Evolutionary conservation across 2,329 filamentous ascomycete species (phyloP), one percentile per base, ranked within the genome.

Genomic region (Xylaria sp.): DNA sequence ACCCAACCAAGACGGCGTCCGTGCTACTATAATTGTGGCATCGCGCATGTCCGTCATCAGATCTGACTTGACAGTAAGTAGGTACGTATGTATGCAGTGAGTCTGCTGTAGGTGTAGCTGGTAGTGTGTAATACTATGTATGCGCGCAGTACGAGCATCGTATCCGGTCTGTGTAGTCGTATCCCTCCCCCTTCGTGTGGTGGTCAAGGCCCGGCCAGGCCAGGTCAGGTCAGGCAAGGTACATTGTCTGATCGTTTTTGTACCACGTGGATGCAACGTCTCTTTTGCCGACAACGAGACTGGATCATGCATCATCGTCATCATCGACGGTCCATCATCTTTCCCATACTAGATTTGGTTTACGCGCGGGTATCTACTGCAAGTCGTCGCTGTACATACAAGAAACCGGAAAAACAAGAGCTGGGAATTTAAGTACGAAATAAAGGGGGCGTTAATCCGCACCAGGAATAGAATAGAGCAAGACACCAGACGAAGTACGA

Each of bases 211-310:
- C 9, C 11, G 42, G 13, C n/a, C 13, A 6, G 42, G 5, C 37
- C 8, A 42, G 37, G 37, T 13, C 8, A 42, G 37, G 37, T 13
- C 8, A 42, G 37, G 37, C 37, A 42, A 46, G 57, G 42, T 34
- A 58, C 52, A 11, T 49, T n/a, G 13, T 23, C 19, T 50, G 13
- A 19, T 53, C 37, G 46, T 9, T n/a, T 19, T 11, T 19, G 60
- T 60, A 30, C 44, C 19, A 60, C 55, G 52, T 57, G 18, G 55
- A 54, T 54, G 59, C 47, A 57, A 61, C 59, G 54, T 59, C 53
- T 52, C 54, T 51, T 51, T 23, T 46, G 5, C 4, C 37, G 57
- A 54, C 46, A 44, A 49, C 53, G 16, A 51, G 55, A 56, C 37
- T 50, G 44, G 39, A 10, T 50, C 18, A 50, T 42, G 13, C 18